Base-by-base conservation (phyloP, 805 yeast species). In the Kurtzmaniella fragi region DNA sequence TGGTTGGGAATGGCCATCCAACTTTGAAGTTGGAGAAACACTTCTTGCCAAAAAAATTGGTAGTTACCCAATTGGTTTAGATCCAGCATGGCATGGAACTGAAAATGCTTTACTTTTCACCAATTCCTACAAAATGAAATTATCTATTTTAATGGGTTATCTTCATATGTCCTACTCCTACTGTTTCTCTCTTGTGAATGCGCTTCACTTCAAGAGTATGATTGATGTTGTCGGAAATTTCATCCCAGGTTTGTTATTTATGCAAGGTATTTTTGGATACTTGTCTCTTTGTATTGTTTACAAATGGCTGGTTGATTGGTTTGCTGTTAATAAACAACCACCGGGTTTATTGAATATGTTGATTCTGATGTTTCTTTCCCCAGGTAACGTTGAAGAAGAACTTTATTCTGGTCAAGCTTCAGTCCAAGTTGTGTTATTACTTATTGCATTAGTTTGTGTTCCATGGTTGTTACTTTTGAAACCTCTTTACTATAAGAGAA, bases 251-350 rank as follows among this genome's bases (percentile, higher is more conserved):
- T 70, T 93, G 41, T 67, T 93, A 35, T 93, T 93, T 64, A 88
- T 93, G 96, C 95, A 89, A 63, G 84, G 95, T 37, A 91, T 93
- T 34, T 93, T 93, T 58, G 99, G 99, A 29, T 93, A 93, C 60
- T 71, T 93, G 44, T 77, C 95, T 0, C 60, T 90, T 48, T 75
- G 88, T 42, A 93, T 93, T 49, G 75, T 93, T 25, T 91, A 87
- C 73, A 93, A 93, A 64, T 93, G 99, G 99, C 67, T 81, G 16
- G 84, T 86, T 35, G 93, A 93, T 70, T 93, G 99, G 99, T 67
- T 78, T 40, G 82, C 76, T 25, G 73, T 78, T 39, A 83, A 71
- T 10, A 73, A 73, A 56, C 87, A 83, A 38, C 95, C 99, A 2
- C 99, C 99, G 25, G 90, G 96, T 35, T 71, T 93, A 55, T 73